A percentile compares a stretch with the other conserved stretches of the same genome.
Evolutionary conservation across 306 rosid genomes (phyloP).

Genomic region (Malus orientalis): DNA sequence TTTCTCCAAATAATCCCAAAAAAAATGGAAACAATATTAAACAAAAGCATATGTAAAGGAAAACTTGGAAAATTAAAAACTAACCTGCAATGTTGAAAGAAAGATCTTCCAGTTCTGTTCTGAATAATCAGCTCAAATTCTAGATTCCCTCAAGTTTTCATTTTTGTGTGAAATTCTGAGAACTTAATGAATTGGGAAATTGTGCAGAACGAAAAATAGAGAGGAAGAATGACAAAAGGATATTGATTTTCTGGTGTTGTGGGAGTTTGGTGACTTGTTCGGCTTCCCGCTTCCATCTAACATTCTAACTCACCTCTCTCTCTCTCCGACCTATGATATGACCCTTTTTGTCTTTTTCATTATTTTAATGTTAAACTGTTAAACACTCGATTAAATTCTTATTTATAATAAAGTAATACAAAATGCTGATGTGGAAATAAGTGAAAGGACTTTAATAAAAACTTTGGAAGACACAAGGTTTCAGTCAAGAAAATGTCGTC

Average conservation of each 20-base stretch:
- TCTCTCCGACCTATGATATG: neutral
- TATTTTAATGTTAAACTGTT: too few relatives aligned
- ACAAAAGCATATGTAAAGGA: too few relatives aligned
- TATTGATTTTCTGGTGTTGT: neutral
- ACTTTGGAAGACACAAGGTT: too few relatives aligned
- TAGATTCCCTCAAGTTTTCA: neutral
- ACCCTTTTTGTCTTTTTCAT: too few relatives aligned
- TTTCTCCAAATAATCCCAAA: neutral
- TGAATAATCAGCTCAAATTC: neutral
- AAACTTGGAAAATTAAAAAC: neutral
- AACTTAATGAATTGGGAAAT: neutral
- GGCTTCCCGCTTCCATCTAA: neutral
- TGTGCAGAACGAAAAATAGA: neutral
- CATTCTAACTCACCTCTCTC: neutral
- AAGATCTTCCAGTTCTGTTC: neutral
- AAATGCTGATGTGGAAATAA: too few relatives aligned
- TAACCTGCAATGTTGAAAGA: neutral
- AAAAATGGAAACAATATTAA: too few relatives aligned
- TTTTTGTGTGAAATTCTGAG: neutral
- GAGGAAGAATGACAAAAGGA: neutral
- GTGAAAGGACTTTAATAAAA: too few relatives aligned
- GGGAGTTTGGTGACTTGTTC: conserved; percentile 8
- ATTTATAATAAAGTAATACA: too few relatives aligned
- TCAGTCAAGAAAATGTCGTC: too few relatives aligned
- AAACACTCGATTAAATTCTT: too few relatives aligned